Conservation (phyloP, 257 asterid species). For the Solanum medicagineum region DNA sequence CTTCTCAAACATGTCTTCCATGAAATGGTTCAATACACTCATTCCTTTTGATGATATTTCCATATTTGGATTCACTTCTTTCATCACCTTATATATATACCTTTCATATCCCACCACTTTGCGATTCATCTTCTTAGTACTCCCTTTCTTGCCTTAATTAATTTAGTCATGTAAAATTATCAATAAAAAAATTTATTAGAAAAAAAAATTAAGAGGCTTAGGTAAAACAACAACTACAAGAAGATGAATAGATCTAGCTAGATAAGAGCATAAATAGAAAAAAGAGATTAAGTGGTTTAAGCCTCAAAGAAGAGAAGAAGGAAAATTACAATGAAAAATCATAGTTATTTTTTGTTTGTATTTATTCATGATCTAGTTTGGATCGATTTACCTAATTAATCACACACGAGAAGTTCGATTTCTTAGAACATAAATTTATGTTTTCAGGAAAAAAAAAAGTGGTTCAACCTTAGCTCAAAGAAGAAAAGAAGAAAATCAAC, state of each 20-base stretch:
- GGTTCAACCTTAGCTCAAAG: background rate
- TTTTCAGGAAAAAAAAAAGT: background rate
- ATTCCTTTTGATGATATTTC: slow-evolving; percentile 62
- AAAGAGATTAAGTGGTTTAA: background rate
- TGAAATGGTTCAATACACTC: slow-evolving; percentile 46
- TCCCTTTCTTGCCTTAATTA: no score
- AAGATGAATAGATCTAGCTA: background rate
- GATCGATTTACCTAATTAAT: no score
- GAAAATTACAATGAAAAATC: no score
- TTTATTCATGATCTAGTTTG: background rate
- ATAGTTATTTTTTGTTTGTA: no score
- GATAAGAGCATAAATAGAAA: background rate
- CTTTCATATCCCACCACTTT: no score
- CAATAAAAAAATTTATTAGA: no score
- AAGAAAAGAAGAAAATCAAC: background rate
- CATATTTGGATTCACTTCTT: slow-evolving; percentile 74
- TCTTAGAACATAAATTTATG: background rate
- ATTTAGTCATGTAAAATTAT: no score
- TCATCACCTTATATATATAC: slow-evolving; percentile 51
- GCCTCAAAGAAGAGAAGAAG: background rate
- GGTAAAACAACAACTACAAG: no score
- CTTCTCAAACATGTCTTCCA: slow-evolving; percentile 66
- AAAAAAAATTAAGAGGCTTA: no score
- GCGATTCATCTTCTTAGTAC: no score
- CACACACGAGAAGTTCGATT: background rate